A percentile compares a stretch with the other conserved stretches of the same genome.
phyloP scores from a whole-genome alignment of 108 stramenopile species.

The Conticribra guillardii region DNA sequence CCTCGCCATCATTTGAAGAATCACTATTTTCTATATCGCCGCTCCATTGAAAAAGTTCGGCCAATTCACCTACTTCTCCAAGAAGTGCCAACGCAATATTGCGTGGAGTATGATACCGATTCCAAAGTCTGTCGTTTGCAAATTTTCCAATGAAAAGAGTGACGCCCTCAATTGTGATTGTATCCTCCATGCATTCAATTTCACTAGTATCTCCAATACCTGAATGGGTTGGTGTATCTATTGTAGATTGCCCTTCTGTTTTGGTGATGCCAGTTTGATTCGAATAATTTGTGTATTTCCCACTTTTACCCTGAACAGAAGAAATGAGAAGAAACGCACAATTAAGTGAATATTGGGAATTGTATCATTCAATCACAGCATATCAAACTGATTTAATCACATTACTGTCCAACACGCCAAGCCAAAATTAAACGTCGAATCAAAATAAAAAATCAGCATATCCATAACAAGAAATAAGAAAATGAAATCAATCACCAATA shows the following conservation, averaged over 20 bases:
- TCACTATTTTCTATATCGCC: slow-evolving; percentile 50
- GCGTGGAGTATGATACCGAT: slow-evolving; percentile 86
- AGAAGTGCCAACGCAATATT: slow-evolving; percentile 84
- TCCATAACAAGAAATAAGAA: too few relatives aligned
- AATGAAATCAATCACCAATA: too few relatives aligned
- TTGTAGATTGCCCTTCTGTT: slow-evolving; percentile 71
- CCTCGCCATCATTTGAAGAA: not conserved
- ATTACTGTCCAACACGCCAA: too few relatives aligned
- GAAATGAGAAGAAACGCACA: not conserved
- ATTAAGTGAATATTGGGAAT: too few relatives aligned
- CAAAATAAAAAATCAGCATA: too few relatives aligned
- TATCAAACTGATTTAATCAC: too few relatives aligned
- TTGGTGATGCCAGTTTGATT: slow-evolving; percentile 79
- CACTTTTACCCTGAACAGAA: slow-evolving; percentile 57
- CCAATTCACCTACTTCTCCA: slow-evolving; percentile 93
- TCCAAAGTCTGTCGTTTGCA: slow-evolving; percentile 74
- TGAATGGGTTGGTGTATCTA: slow-evolving; percentile 25
- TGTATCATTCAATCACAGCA: too few relatives aligned
- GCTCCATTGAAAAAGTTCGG: slow-evolving; percentile 90
- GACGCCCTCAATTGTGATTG: slow-evolving; percentile 34
- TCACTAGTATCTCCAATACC: slow-evolving; percentile 17
- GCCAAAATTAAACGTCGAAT: too few relatives aligned
- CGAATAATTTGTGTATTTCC: slow-evolving; percentile 85
- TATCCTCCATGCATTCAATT: slow-evolving; percentile 13
- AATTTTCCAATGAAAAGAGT: slow-evolving; percentile 57